Base-by-base conservation (phyloP, 192 early-diverging fungal genomes). In the Lobosporangium transversale region DNA sequence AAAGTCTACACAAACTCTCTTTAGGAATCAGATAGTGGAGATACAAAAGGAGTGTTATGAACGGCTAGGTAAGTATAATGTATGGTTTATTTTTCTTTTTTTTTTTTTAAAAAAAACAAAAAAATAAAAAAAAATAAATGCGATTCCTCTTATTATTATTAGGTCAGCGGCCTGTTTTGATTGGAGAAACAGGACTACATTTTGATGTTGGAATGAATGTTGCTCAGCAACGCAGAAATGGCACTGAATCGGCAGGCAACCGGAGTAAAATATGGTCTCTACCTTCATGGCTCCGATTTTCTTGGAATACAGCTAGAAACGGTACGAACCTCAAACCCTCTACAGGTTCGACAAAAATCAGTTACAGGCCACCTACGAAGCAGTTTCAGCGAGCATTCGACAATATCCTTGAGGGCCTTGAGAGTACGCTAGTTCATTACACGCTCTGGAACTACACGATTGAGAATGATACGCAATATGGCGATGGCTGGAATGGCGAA, bases 401-500 rank as follows among this genome's bases (percentile, higher is more conserved):
- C 64, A 84, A 82, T n/a, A 85, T 78, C 42, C 26, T 87, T 15
- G 61, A 82, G 21, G 86, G 84, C 1, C 44, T 85, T 4, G 86
- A 87, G 40, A 23, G 48, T 14, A 81, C 69, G 3, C 31, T 83
- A 6, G 61, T 81, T 14, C 78, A 85, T 32, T 84, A 79, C 50
- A 80, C 84, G 1, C 62, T 87, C 0, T 87, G 86, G 86, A 84
- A 83, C 21, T 87, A 87, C 58, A 75, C 79, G 14, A 79, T 81
- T 17, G 86, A 81, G 36, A 87, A 84, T 23, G 70, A 78, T 51
- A 5, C 37, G 14, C 37, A 40, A 24, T 82, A 78, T 75, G 86
- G 86, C 0, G 86, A 87, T 71, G 69, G 67, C 1, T 87, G 86
- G 86, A 82, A 84, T 44, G 86, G 86, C 10, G 86, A 87, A 53